These are phyloP conservation scores for Hypomontagnella submonticulosa DNA, from an alignment of 495 filamentous ascomycete genomes.

Conservation along the genomic window DNA sequence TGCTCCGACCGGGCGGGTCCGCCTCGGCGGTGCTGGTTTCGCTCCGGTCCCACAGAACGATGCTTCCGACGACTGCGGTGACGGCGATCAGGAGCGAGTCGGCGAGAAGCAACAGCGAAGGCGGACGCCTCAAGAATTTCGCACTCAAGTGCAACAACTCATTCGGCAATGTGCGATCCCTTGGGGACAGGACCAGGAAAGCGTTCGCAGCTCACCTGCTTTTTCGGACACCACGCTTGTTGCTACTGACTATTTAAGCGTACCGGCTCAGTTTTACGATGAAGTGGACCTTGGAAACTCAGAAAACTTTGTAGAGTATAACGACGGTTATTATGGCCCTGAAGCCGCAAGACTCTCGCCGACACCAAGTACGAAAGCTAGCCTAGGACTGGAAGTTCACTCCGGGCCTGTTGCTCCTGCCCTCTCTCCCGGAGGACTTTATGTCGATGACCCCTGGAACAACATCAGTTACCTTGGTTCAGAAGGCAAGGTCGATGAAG, in stretches of 20 bases:
- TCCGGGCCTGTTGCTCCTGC: conserved; percentile 2
- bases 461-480: conserved; percentile 40
- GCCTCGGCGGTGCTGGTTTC: conserved; percentile 26
- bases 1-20: conserved; percentile 17
- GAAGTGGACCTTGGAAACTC: conserved; percentile 30
- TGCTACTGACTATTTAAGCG: conserved; percentile 32
- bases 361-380: conserved; percentile 33
- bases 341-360: conserved; percentile 22
- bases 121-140: conserved; percentile 27
- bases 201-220: conserved; percentile 31
- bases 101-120: conserved; percentile 12
- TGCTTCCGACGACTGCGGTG: background rate
- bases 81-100: conserved; percentile 3
- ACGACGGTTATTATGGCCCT: conserved; percentile 31
- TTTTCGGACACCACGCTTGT: conserved; percentile 37
- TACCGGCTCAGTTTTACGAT: conserved; percentile 36
- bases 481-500: conserved; percentile 33
- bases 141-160: conserved; percentile 38
- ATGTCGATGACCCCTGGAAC: conserved; percentile 30
- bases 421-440: conserved; percentile 25
- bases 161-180: conserved; percentile 16
- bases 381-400: conserved; percentile 38
- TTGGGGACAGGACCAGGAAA: background rate
- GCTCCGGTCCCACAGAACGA: conserved; percentile 38
- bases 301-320: conserved; percentile 22